Evolutionary conservation across 1,139 yeast species (phyloP).

Genomic region (Yamadazyma jaroonii): DNA sequence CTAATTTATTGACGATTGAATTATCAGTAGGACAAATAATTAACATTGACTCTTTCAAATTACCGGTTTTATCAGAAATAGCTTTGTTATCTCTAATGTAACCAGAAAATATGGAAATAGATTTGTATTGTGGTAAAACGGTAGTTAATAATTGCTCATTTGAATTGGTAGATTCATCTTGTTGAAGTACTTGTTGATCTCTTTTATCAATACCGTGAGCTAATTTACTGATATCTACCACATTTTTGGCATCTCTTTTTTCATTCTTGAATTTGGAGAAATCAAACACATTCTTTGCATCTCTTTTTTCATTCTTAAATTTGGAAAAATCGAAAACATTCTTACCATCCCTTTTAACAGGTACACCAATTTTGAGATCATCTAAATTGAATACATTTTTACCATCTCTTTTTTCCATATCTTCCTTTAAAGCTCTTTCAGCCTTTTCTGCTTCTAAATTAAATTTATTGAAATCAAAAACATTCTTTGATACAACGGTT

Average conservation of each 20-base stretch:
- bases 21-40: conserved; percentile 61
- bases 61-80: conserved; percentile 40
- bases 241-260: conserved; percentile 18
- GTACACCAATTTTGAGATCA: conserved; percentile 9
- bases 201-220: conserved; percentile 5
- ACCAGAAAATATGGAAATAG: conserved; percentile 51
- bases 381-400: conserved; percentile 19
- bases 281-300: conserved; percentile 17
- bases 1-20: conserved; percentile 40
- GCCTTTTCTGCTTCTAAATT: conserved; percentile 9
- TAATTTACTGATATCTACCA: conserved; percentile 11
- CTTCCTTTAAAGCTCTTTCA: conserved; percentile 11
- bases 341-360: conserved; percentile 21
- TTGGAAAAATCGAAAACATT: conserved; percentile 15
- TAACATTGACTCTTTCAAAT: conserved; percentile 33
- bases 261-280: conserved; percentile 5
- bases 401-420: conserved; percentile 17
- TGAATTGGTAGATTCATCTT: conserved; percentile 9
- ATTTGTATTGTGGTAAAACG: conserved; percentile 40
- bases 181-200: conserved; percentile 14
- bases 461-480: conserved; percentile 16
- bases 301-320: conserved; percentile 17
- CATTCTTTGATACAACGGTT: conserved; percentile 18
- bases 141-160: conserved; percentile 12
- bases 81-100: conserved; percentile 54